phyloP scores from a whole-genome alignment of 1,139 yeast genomes.

The Suhomyces bokatorum region DNA sequence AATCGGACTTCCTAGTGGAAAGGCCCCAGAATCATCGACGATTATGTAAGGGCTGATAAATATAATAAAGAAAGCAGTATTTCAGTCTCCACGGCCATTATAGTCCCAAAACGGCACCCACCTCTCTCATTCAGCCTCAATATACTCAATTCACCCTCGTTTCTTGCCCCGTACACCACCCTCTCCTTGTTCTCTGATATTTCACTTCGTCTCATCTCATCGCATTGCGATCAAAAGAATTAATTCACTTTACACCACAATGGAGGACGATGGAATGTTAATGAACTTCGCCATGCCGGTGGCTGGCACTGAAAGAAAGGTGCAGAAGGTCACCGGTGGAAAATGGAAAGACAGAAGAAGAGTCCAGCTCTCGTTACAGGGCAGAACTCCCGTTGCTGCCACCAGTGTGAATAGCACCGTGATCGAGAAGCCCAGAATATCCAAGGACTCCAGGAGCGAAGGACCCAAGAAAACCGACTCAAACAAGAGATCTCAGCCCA shows the following conservation, averaged over 20 bases:
- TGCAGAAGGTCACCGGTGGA: constrained; percentile 61
- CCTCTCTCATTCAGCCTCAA: not conserved
- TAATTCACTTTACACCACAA: constrained; percentile 17
- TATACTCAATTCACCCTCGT: not conserved
- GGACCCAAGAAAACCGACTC: not conserved
- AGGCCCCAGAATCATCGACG: not conserved
- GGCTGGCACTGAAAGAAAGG: constrained; percentile 16
- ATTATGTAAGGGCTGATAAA: not conserved
- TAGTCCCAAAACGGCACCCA: not conserved
- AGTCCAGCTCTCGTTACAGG: constrained; percentile 49
- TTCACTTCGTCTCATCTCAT: not conserved
- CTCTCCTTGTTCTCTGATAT: not conserved
- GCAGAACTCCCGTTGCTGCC: constrained; percentile 41
- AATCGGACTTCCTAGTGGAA: too few relatives aligned
- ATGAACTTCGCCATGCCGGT: constrained; percentile 58
- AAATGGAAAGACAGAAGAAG: constrained; percentile 78
- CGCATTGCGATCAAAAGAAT: constrained; percentile 4
- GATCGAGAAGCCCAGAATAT: constrained; percentile 26
- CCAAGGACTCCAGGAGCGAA: constrained; percentile 3
- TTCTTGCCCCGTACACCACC: not conserved
- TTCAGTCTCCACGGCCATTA: not conserved
- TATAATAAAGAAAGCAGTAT: not conserved
- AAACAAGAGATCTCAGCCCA: not conserved
- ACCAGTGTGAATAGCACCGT: constrained; percentile 42
- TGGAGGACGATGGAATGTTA: constrained; percentile 63